phyloP scores from a whole-genome alignment of 495 filamentous ascomycete genomes.

The Lasiosphaeris hirsuta region DNA sequence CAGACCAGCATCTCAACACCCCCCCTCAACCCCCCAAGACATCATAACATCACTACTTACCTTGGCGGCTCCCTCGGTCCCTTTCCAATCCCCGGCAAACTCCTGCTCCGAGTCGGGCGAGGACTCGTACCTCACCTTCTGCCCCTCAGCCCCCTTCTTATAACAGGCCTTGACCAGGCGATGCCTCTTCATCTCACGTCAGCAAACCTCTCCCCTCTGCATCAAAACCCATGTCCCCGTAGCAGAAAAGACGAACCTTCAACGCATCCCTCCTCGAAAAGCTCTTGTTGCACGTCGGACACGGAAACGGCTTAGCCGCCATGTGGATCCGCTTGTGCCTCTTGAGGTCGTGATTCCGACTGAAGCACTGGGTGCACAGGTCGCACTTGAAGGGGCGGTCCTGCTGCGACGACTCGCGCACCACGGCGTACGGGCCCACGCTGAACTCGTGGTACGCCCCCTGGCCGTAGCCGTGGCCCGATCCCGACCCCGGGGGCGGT shows the following conservation, averaged over 20 bases:
- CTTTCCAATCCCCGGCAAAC: not conserved
- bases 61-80: too few species aligned
- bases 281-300: conserved; percentile 89
- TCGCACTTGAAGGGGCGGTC: conserved; percentile 95
- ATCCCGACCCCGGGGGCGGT: not conserved
- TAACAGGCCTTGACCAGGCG: conserved; percentile 11
- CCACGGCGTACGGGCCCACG: conserved; percentile 8
- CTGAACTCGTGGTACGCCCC: conserved; percentile 14
- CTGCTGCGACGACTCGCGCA: conserved; percentile 25
- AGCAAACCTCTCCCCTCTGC: not conserved
- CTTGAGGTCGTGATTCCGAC: conserved; percentile 95
- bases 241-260: conserved; percentile 58
- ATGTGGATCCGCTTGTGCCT: conserved; percentile 92
- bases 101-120: conserved; percentile 4
- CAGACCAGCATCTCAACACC: too few species aligned
- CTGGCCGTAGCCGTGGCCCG: not conserved
- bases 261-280: conserved; percentile 95
- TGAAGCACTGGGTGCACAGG: conserved; percentile 88
- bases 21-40: too few species aligned
- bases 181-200: conserved; percentile 9
- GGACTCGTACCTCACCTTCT: not conserved
- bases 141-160: not conserved
- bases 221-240: conserved; percentile 1
- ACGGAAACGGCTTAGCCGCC: conserved; percentile 91
- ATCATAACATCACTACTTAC: too few species aligned